Evolutionary conservation across 1,139 yeast species (phyloP).

Genomic region (Taphrina populina): DNA sequence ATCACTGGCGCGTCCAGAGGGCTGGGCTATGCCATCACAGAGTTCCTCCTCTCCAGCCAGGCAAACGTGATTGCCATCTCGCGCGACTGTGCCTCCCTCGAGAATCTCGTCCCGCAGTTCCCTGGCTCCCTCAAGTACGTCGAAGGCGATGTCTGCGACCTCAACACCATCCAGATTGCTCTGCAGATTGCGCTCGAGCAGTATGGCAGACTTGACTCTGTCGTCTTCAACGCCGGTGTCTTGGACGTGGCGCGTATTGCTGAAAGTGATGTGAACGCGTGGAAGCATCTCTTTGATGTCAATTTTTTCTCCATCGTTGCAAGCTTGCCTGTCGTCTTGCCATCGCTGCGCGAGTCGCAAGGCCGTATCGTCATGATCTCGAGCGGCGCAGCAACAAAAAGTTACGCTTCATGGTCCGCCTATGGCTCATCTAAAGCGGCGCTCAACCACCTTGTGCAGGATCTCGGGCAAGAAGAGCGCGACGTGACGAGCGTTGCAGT

Average conservation of each 20-base stretch:
- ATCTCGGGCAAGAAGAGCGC: slow-evolving; percentile 66
- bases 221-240: slow-evolving; percentile 85
- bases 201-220: slow-evolving; percentile 65
- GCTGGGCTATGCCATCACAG: slow-evolving; percentile 69
- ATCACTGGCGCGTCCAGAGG: slow-evolving; percentile 42
- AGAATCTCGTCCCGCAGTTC: slow-evolving; percentile 20
- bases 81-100: slow-evolving; percentile 48
- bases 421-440: slow-evolving; percentile 92
- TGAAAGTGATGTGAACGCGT: slow-evolving; percentile 52
- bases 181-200: slow-evolving; percentile 48
- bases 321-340: slow-evolving; percentile 59
- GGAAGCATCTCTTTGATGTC: slow-evolving; percentile 69
- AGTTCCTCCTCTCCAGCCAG: slow-evolving; percentile 41
- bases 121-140: slow-evolving; percentile 42
- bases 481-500: slow-evolving; percentile 62
- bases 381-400: slow-evolving; percentile 70
- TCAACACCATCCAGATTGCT: slow-evolving; percentile 47
- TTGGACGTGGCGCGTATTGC: slow-evolving; percentile 65
- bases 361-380: slow-evolving; percentile 74
- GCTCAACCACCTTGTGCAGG: slow-evolving; percentile 65
- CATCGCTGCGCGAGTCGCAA: slow-evolving; percentile 56
- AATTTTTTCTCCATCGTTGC: slow-evolving; percentile 76
- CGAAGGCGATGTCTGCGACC: slow-evolving; percentile 66
- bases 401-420: slow-evolving; percentile 71
- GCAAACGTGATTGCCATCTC: slow-evolving; percentile 70